Conservation (phyloP, 2,329 filamentous ascomycete species). For the Pseudogymnoascus sp. region DNA sequence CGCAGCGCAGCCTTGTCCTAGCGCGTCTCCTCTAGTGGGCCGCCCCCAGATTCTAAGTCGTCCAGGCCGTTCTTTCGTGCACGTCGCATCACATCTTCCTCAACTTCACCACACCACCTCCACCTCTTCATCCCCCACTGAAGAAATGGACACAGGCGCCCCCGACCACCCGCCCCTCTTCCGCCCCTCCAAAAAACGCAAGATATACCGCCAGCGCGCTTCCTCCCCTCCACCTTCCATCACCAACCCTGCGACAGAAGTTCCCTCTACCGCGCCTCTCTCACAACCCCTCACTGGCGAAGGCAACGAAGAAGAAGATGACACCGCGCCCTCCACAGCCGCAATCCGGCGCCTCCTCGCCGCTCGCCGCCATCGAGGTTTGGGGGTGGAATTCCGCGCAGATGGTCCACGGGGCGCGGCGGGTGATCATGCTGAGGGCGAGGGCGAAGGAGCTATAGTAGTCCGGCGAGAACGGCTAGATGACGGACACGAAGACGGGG, state of each 20-base stretch:
- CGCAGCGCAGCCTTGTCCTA: no score
- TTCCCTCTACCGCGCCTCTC: conserved; percentile 14
- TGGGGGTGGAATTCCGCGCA: conserved; percentile 48
- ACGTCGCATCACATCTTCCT: no score
- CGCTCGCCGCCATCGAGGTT: conserved; percentile 39
- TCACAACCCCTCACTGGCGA: conserved; percentile 13
- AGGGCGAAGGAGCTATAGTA: conserved; percentile 3
- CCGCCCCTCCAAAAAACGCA: conserved; percentile 51
- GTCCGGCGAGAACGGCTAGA: background rate
- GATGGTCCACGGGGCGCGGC: conserved; percentile 13
- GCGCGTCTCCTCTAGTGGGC: no score
- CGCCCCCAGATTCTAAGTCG: no score
- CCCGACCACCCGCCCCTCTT: conserved; percentile 32
- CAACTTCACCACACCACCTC: no score
- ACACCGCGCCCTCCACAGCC: conserved; percentile 37
- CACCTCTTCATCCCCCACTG: background rate
- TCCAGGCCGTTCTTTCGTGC: no score
- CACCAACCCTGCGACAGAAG: conserved; percentile 10
- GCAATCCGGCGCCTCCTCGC: conserved; percentile 47
- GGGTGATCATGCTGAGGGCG: conserved; percentile 22
- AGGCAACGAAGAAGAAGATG: conserved; percentile 23
- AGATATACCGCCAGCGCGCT: conserved; percentile 46
- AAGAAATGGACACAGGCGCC: background rate
- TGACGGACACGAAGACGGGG: background rate
- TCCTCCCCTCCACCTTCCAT: conserved; percentile 24